phyloP scores from a whole-genome alignment of 176 grass and related monocot genomes.

The Eremochloa ophiuroides region DNA sequence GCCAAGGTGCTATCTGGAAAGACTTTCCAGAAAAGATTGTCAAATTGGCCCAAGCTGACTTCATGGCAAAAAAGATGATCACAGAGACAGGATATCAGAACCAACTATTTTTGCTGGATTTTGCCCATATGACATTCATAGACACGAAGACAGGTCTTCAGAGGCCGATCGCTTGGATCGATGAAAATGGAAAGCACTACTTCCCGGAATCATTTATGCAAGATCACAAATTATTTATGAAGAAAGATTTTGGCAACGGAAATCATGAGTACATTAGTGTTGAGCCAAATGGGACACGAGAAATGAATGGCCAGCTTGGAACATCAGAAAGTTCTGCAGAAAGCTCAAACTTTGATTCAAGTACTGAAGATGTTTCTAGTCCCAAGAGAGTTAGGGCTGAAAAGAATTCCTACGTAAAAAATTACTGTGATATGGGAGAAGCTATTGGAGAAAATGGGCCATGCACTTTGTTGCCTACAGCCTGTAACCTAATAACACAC shows the following conservation, averaged over 20 bases:
- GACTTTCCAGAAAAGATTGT: constrained; percentile 71
- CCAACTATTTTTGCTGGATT: constrained; percentile 71
- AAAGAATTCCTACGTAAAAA: constrained; percentile 8
- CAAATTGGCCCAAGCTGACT: constrained; percentile 55
- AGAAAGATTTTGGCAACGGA: constrained; percentile 27
- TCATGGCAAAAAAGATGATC: constrained; percentile 66
- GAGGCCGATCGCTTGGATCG: constrained; percentile 86
- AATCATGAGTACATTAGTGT: constrained; percentile 27
- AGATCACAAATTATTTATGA: constrained; percentile 37
- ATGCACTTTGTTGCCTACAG: constrained; percentile 32
- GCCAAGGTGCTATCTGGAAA: constrained; percentile 69
- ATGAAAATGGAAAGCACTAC: constrained; percentile 59
- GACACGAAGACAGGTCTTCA: constrained; percentile 52
- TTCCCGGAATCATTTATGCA: constrained; percentile 61
- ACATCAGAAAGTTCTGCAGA: constrained; percentile 62
- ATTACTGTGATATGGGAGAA: constrained; percentile 34
- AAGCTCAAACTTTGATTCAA: constrained; percentile 76
- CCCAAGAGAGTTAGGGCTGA: constrained; percentile 45
- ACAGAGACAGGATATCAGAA: constrained; percentile 50
- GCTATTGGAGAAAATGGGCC: constrained; percentile 69
- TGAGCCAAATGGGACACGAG: constrained; percentile 35
- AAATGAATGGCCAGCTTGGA: constrained; percentile 30
- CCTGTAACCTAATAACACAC: constrained; percentile 6
- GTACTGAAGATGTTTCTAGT: constrained; percentile 48
- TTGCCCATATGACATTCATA: constrained; percentile 73